Base-by-base conservation (phyloP, 345 rosid genomes). In the Camelina hispida region DNA sequence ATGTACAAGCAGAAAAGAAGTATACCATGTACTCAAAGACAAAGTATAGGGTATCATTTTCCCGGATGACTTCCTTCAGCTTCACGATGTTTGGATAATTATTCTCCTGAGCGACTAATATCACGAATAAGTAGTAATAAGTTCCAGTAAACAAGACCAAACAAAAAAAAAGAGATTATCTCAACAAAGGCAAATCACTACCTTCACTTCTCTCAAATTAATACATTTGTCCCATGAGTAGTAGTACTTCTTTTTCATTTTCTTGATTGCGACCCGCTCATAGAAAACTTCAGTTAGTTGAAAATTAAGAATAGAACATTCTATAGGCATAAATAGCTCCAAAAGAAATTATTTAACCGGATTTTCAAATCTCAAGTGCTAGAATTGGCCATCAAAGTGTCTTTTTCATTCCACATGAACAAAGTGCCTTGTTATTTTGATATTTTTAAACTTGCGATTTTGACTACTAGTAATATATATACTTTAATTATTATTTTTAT, bases 181-280 rank as follows among this genome's bases (percentile, higher is more conserved):
- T 52, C 18, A 55, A 20, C 47, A 17, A 37, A 58, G 58, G 14
- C 15, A 55, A 35, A 15, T 43, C 50, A 38, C 37, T 83, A 93
- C 98, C 97, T 93, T 93, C 71, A 94, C 96, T 87, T 94, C 98
- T 81, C 97, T 94, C 82, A 94, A 73, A 68, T 89, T 88, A 63
- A 90, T 82, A 76, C 99, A 92, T 78, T 92, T 98, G 13, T 89
- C 98, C 99, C 97, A 90, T 3, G 97, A 86, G 78, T 84, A 86
- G 78, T 84, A 89, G 78, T 92, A 95, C 74, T 90, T 92, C 84
- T 88, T 95, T 88, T 95, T 95, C 99, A 95, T 90, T 84, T 86
- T 92, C 81, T 95, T 95, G 58, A 95, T 84, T 23, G 99, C 99
- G 81, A 95, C 99, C 99, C 92, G 80, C 51, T 35, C 70, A 59